Percentiles rank a stretch among this genome's conserved stretches.
These are phyloP conservation scores for Didymella sp. DNA, from an alignment of 2,329 filamentous ascomycete genomes.

Conservation along the genomic window DNA sequence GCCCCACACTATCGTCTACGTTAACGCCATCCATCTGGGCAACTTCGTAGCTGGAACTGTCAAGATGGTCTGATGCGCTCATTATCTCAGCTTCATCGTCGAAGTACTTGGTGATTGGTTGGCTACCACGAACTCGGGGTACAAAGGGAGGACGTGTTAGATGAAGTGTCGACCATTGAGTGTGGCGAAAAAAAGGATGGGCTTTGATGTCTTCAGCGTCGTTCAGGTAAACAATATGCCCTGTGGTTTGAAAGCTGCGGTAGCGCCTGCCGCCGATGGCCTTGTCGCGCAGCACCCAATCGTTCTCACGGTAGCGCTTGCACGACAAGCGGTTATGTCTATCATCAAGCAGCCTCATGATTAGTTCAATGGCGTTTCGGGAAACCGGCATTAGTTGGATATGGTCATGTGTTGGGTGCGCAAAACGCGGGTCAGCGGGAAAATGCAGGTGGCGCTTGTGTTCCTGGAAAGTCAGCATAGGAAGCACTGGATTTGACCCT, in stretches of 20 bases:
- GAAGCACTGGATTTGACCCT: background rate
- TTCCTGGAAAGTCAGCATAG: conserved; percentile 58
- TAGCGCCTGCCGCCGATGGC: conserved; percentile 30
- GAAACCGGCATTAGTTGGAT: conserved; percentile 62
- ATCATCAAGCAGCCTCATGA: conserved; percentile 74
- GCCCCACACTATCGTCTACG: conserved; percentile 3
- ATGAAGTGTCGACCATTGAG: conserved; percentile 80
- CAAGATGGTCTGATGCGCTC: conserved; percentile 47
- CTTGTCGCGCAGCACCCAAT: conserved; percentile 51
- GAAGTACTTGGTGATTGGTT: conserved; percentile 79
- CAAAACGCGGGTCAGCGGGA: conserved; percentile 62
- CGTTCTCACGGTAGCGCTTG: conserved; percentile 73
- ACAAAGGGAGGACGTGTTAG: conserved; percentile 77
- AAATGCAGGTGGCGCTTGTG: conserved; percentile 75
- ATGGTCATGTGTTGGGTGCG: conserved; percentile 59
- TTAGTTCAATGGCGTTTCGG: conserved; percentile 76
- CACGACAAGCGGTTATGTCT: conserved; percentile 79
- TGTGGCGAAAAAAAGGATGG: conserved; percentile 83
- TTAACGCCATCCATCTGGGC: conserved; percentile 9
- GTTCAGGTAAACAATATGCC: conserved; percentile 77
- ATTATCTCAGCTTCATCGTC: conserved; percentile 77
- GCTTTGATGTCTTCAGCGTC: conserved; percentile 89
- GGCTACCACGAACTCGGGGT: conserved; percentile 66
- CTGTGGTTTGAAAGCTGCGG: conserved; percentile 49
- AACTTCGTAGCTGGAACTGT: conserved; percentile 44